A percentile compares a stretch with the other conserved stretches of the same genome.
Conservation (phyloP, 2,329 filamentous ascomycete genomes). For the Claviceps purpurea region DNA sequence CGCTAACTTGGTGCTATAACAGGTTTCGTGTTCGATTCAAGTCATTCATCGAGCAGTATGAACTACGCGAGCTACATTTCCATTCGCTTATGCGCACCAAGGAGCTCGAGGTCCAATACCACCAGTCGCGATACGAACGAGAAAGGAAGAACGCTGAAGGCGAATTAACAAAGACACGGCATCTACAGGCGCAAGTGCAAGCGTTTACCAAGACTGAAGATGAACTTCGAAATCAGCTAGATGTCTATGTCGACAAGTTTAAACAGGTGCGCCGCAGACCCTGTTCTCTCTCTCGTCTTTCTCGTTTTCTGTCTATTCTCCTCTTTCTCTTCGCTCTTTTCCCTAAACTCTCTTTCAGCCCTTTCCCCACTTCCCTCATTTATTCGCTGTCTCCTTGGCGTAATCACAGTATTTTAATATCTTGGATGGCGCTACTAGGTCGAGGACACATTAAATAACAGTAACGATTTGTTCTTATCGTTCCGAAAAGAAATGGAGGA, state of each 20-base stretch:
- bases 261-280: slow-evolving; percentile 66
- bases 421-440: slow-evolving; percentile 43
- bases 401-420: background rate
- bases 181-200: slow-evolving; percentile 81
- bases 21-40: slow-evolving; percentile 83
- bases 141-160: slow-evolving; percentile 79
- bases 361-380: background rate
- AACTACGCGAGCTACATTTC: slow-evolving; percentile 88
- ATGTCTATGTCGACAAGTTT: slow-evolving; percentile 98
- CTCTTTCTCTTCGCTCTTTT: background rate
- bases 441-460: slow-evolving; percentile 96
- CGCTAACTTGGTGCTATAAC: slow-evolving; percentile 10
- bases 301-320: background rate
- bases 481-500: slow-evolving; percentile 99
- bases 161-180: slow-evolving; percentile 66
- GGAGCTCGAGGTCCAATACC: slow-evolving; percentile 87
- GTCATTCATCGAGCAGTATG: slow-evolving; percentile 92
- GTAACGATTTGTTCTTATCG: slow-evolving; percentile 91
- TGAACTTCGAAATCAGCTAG: slow-evolving; percentile 85
- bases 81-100: slow-evolving; percentile 85
- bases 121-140: slow-evolving; percentile 76
- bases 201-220: slow-evolving; percentile 94
- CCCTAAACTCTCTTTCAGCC: background rate
- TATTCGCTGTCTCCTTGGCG: background rate
- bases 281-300: background rate